Percentiles rank a stretch among this genome's conserved stretches.
Evolutionary conservation across 805 yeast species (phyloP).

Genomic region (Metschnikowia hibisci): DNA sequence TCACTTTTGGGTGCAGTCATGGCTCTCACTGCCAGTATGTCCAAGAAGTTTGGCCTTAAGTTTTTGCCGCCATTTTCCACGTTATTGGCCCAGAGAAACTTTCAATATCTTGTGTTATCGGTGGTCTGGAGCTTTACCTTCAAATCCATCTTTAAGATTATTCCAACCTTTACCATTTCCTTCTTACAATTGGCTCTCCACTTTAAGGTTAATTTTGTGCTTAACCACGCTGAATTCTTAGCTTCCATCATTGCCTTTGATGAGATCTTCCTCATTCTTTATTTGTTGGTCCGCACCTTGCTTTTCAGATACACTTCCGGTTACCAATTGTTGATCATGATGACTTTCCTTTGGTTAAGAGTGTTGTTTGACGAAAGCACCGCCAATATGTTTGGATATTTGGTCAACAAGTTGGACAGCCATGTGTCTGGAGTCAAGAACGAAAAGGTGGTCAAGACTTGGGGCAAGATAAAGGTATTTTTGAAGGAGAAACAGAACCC

Average conservation of each 20-base stretch:
- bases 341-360: conserved; percentile 67
- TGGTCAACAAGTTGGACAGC: conserved; percentile 43
- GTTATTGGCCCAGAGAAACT: conserved; percentile 68
- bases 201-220: conserved; percentile 40
- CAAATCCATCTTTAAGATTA: conserved; percentile 58
- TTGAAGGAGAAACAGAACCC: conserved; percentile 25
- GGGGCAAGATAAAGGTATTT: conserved; percentile 33
- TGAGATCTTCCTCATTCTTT: conserved; percentile 52
- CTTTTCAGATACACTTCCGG: conserved; percentile 67
- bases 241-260: conserved; percentile 53
- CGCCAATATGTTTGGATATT: conserved; percentile 38
- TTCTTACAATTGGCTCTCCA: conserved; percentile 49
- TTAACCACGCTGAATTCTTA: conserved; percentile 35
- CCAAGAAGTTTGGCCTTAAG: conserved; percentile 56
- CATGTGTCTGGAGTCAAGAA: conserved; percentile 41
- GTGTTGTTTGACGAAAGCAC: conserved; percentile 52
- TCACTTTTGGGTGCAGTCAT: conserved; percentile 53
- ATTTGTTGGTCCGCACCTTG: conserved; percentile 55
- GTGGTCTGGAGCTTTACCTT: conserved; percentile 60
- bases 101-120: conserved; percentile 61
- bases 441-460: conserved; percentile 35
- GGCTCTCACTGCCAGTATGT: conserved; percentile 50
- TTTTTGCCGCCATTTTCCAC: conserved; percentile 58
- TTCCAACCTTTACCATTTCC: conserved; percentile 58
- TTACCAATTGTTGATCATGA: conserved; percentile 55